Evolutionary conservation across 83 land plant species (phyloP).

Genomic region (Larix sibirica): DNA sequence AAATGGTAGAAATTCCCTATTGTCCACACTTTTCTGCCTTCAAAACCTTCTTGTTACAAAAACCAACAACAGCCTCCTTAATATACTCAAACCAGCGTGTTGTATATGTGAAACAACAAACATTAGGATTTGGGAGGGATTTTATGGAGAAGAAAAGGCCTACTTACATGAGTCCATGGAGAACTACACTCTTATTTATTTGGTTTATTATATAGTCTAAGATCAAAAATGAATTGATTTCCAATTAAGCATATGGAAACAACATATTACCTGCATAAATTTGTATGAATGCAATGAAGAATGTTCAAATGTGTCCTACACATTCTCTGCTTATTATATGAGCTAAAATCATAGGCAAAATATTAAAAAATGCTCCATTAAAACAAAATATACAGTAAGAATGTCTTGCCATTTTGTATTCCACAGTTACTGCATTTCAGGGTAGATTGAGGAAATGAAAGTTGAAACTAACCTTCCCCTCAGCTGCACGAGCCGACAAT

Average conservation of each 20-base stretch:
- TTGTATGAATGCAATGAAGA: slow-evolving; percentile 3
- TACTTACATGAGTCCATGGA: too few relatives aligned
- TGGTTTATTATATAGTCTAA: too few relatives aligned
- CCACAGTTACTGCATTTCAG: neutral
- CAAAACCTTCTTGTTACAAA: too few relatives aligned
- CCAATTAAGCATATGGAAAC: neutral
- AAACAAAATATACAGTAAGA: neutral
- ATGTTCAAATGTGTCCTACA: neutral
- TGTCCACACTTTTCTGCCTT: too few relatives aligned
- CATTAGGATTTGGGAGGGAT: too few relatives aligned
- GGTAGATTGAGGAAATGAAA: neutral
- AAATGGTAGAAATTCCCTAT: too few relatives aligned
- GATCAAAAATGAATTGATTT: neutral
- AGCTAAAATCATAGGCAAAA: neutral
- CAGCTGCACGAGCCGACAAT: slow-evolving; percentile 91
- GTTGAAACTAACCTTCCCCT: slow-evolving; percentile 73
- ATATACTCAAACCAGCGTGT: too few relatives aligned
- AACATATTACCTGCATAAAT: neutral
- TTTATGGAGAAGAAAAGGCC: too few relatives aligned
- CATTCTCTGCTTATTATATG: neutral
- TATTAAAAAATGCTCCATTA: neutral
- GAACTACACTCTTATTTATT: too few relatives aligned
- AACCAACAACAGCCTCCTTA: too few relatives aligned
- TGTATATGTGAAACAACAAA: too few relatives aligned
- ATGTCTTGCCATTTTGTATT: neutral